These are phyloP conservation scores for Talaromyces stipitatus DNA, from an alignment of 495 filamentous ascomycete species.

Conservation along the genomic window DNA sequence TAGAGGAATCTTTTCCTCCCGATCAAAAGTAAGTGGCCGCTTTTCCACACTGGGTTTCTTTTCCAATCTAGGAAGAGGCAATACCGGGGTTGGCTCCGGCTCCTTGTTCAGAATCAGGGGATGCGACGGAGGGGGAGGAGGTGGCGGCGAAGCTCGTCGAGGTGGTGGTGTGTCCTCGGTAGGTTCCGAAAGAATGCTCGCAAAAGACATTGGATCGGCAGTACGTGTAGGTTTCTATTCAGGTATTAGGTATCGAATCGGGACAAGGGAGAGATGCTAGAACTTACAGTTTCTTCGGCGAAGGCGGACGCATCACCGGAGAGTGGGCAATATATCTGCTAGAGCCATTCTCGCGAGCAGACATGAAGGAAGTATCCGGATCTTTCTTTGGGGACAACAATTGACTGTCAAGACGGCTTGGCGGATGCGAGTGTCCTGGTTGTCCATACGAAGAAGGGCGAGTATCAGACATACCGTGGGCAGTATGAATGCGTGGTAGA, in stretches of 20 bases:
- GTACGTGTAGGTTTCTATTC: conserved; percentile 55
- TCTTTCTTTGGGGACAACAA: conserved; percentile 38
- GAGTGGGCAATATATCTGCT: conserved; percentile 17
- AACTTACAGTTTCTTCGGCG: conserved; percentile 34
- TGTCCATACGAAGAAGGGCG: conserved; percentile 32
- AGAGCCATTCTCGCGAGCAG: conserved; percentile 22
- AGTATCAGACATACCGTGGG: conserved; percentile 27
- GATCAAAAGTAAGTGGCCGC: conserved; percentile 32
- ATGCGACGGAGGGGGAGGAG: conserved; percentile 15
- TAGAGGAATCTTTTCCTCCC: conserved; percentile 17
- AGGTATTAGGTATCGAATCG: conserved; percentile 2
- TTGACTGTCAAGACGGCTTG: conserved; percentile 32
- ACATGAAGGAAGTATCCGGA: conserved; percentile 28
- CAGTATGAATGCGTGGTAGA: conserved; percentile 40
- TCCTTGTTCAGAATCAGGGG: conserved; percentile 16
- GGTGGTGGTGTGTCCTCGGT: conserved; percentile 49
- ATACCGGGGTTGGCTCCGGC: conserved; percentile 16
- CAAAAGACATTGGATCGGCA: conserved; percentile 84
- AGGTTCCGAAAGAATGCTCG: conserved; percentile 75
- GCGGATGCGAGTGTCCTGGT: conserved; percentile 38
- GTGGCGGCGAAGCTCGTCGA: conserved; percentile 28
- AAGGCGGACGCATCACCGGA: conserved; percentile 24
- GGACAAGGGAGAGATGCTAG: conserved; percentile 3
- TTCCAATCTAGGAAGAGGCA: conserved; percentile 22
- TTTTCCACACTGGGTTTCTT: conserved; percentile 20